Evolutionary conservation across 352 stramenopile species (phyloP).

Genomic region (Phytophthora syringae): DNA sequence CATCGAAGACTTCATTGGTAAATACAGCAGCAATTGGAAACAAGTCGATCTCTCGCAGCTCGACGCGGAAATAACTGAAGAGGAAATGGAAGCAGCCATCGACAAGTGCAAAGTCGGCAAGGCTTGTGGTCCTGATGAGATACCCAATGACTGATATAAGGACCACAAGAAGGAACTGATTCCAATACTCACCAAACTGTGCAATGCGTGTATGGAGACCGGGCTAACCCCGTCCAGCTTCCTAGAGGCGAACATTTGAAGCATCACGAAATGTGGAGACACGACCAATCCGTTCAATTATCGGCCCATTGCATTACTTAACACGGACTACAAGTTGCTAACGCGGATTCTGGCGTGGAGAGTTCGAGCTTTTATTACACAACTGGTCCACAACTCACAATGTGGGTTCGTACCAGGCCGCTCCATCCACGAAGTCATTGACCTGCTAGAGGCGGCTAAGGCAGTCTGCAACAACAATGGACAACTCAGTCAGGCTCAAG

Average conservation of each 20-base stretch:
- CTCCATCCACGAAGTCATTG: conserved; percentile 9
- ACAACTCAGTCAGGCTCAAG: background rate
- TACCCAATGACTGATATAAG: conserved; percentile 5
- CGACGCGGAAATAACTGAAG: background rate
- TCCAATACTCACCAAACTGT: background rate
- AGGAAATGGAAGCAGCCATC: background rate
- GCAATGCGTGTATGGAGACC: background rate
- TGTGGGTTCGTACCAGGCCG: conserved; percentile 1
- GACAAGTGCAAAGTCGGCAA: background rate
- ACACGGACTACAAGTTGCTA: conserved; percentile 11
- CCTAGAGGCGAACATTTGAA: background rate
- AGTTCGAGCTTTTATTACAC: background rate
- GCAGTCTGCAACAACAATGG: background rate
- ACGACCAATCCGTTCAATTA: conserved; percentile 4
- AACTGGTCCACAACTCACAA: conserved; percentile 2
- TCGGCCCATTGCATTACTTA: conserved; percentile 1
- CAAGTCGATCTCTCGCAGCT: background rate
- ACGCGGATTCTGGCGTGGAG: conserved; percentile 9
- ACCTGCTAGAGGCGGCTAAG: conserved; percentile 8
- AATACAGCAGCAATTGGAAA: background rate
- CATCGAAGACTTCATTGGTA: no score
- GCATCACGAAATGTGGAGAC: conserved; percentile 7
- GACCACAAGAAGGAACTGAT: background rate
- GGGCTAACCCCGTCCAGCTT: background rate
- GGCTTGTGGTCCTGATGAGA: background rate